Evolutionary conservation across 306 rosid genomes (phyloP).

Genomic region (Astragalus membranaceus): DNA sequence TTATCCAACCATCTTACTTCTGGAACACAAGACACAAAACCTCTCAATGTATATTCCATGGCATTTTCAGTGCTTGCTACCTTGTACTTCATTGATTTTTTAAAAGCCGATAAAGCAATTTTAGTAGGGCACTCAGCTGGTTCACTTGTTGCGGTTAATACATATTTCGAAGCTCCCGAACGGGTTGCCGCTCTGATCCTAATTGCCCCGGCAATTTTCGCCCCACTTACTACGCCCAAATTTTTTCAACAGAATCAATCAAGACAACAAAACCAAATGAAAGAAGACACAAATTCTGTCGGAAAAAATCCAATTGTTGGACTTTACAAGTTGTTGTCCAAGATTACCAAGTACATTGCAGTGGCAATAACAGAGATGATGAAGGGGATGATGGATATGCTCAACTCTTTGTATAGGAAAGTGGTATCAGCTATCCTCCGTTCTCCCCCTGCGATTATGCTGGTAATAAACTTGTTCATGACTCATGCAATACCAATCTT

Average conservation of each 20-base stretch:
- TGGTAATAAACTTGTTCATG: slow-evolving; percentile 46
- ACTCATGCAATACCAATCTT: slow-evolving; percentile 16
- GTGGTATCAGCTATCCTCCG: slow-evolving; percentile 55
- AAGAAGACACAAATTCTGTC: slow-evolving; percentile 31
- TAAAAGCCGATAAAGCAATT: slow-evolving; percentile 71
- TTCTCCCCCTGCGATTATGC: slow-evolving; percentile 48
- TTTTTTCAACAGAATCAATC: slow-evolving; percentile 27
- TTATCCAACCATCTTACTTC: slow-evolving; percentile 27
- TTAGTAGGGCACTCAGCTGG: slow-evolving; percentile 98
- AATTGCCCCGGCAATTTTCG: slow-evolving; percentile 81
- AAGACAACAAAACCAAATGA: slow-evolving; percentile 31
- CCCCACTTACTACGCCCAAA: slow-evolving; percentile 40
- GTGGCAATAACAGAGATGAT: slow-evolving; percentile 37
- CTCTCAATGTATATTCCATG: slow-evolving; percentile 76
- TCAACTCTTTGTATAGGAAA: slow-evolving; percentile 52
- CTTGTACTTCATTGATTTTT: slow-evolving; percentile 52
- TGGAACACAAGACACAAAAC: slow-evolving; percentile 33
- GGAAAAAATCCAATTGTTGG: slow-evolving; percentile 37
- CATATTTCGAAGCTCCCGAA: slow-evolving; percentile 87
- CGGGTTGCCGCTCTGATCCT: slow-evolving; percentile 85
- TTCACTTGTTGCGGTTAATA: slow-evolving; percentile 64
- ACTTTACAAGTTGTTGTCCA: slow-evolving; percentile 41
- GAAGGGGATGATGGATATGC: slow-evolving; percentile 43
- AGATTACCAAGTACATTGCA: slow-evolving; percentile 32
- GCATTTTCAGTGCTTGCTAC: slow-evolving; percentile 87